These are phyloP conservation scores for Xylariaceae sp. DNA, from an alignment of 2,329 filamentous ascomycete genomes.

Conservation along the genomic window DNA sequence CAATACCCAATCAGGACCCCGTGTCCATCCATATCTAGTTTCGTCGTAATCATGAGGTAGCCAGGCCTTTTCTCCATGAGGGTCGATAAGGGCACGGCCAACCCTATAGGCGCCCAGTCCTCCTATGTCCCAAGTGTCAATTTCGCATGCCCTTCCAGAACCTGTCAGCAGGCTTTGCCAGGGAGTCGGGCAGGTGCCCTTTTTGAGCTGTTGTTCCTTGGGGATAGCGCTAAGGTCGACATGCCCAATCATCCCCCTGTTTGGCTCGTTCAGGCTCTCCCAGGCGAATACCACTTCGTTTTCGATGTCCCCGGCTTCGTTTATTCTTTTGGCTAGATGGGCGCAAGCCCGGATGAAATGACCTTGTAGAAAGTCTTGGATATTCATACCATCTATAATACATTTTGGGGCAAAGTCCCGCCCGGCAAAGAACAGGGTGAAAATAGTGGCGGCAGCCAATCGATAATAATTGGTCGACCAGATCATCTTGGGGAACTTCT, in stretches of 20 bases:
- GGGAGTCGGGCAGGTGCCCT: constrained; percentile 86
- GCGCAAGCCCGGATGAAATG: constrained; percentile 78
- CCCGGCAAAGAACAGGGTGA: constrained; percentile 89
- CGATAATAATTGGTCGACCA: constrained; percentile 97
- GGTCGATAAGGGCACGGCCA: constrained; percentile 76
- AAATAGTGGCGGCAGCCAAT: constrained; percentile 81
- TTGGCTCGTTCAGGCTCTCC: constrained; percentile 95
- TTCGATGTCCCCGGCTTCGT: constrained; percentile 84
- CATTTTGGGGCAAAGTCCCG: constrained; percentile 92
- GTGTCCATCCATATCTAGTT: constrained; percentile 80
- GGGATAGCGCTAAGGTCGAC: constrained; percentile 77
- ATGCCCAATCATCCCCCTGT: constrained; percentile 78
- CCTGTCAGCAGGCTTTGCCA: constrained; percentile 92
- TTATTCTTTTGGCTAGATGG: constrained; percentile 76
- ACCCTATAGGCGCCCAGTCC: constrained; percentile 88
- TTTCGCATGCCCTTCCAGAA: constrained; percentile 83
- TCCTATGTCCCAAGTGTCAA: constrained; percentile 91
- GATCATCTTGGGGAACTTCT: constrained; percentile 94
- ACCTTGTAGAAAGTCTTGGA: constrained; percentile 86
- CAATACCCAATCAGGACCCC: constrained; percentile 81
- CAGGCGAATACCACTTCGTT: constrained; percentile 86
- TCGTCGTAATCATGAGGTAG: constrained; percentile 79
- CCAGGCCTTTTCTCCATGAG: constrained; percentile 81
- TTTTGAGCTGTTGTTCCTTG: constrained; percentile 81
- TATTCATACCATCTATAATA: constrained; percentile 89